Percentiles rank a stretch among this genome's conserved stretches.
Evolutionary conservation across 768 basidiomycete species (phyloP).

Genomic region (Mycena polygramma): DNA sequence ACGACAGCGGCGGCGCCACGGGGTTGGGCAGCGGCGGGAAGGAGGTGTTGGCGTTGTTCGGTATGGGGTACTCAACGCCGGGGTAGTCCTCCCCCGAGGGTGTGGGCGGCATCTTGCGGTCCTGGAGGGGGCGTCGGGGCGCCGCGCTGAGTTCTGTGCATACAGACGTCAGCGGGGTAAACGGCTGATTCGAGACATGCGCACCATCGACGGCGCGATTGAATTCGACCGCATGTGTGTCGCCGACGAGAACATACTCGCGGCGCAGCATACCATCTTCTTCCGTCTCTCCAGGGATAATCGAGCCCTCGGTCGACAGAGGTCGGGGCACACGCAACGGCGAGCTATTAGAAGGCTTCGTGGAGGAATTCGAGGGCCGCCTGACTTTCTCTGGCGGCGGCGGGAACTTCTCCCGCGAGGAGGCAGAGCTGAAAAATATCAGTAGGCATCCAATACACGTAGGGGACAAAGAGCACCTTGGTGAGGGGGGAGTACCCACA

Average conservation of each 20-base stretch:
- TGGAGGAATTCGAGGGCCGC: constrained; percentile 35
- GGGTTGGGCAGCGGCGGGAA: constrained; percentile 78
- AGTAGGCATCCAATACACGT: not conserved
- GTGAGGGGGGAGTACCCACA: constrained; percentile 34
- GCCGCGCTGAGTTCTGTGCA: constrained; percentile 71
- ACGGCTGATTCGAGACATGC: constrained; percentile 39
- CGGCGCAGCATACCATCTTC: constrained; percentile 83
- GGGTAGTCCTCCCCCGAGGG: constrained; percentile 62
- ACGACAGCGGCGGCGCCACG: constrained; percentile 66
- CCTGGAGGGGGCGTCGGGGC: constrained; percentile 70
- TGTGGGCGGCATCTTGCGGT: constrained; percentile 64
- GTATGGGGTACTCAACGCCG: constrained; percentile 50
- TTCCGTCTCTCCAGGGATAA: constrained; percentile 87
- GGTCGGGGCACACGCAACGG: constrained; percentile 43
- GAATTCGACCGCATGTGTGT: constrained; percentile 91
- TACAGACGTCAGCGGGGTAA: constrained; percentile 7
- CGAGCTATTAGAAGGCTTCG: constrained; percentile 23
- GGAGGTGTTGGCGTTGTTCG: constrained; percentile 59
- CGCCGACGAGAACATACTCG: constrained; percentile 96
- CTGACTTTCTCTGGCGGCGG: constrained; percentile 41
- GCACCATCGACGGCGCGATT: constrained; percentile 91
- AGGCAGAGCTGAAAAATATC: constrained; percentile 36
- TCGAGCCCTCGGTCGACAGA: constrained; percentile 69
- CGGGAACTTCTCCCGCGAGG: constrained; percentile 41
- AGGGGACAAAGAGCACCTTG: constrained; percentile 39